Evolutionary conservation across 768 basidiomycete genomes (phyloP).

Genomic region (Hygrocybe coccinea): DNA sequence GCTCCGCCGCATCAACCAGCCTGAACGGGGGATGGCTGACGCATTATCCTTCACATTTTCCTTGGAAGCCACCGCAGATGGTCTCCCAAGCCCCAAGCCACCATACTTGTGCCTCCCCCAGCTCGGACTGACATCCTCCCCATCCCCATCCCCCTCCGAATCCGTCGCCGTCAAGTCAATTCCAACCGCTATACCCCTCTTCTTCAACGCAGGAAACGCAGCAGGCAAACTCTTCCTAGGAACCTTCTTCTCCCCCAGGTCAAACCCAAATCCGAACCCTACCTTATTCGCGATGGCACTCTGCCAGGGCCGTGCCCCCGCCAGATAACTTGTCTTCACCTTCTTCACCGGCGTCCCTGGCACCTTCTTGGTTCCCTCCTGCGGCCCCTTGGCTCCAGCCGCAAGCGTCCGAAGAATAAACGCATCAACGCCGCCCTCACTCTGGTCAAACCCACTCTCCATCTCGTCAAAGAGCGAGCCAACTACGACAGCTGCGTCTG

Average conservation of each 20-base stretch:
- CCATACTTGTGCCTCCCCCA: slow-evolving; percentile 45
- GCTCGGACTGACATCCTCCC: slow-evolving; percentile 67
- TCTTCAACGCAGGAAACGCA: slow-evolving; percentile 49
- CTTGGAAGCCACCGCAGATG: slow-evolving; percentile 29
- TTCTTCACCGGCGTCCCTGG: slow-evolving; percentile 84
- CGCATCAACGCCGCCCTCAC: slow-evolving; percentile 36
- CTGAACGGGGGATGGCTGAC: slow-evolving; percentile 40
- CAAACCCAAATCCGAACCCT: slow-evolving; percentile 41
- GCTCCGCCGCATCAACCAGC: slow-evolving; percentile 69
- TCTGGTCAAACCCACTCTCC: slow-evolving; percentile 17
- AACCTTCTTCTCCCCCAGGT: slow-evolving; percentile 44
- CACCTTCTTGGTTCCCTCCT: slow-evolving; percentile 47
- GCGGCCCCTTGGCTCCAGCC: slow-evolving; percentile 42
- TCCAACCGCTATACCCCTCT: slow-evolving; percentile 19
- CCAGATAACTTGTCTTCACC: slow-evolving; percentile 53
- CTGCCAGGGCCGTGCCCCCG: slow-evolving; percentile 68
- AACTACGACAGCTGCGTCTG: slow-evolving; percentile 39
- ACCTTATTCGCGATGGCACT: slow-evolving; percentile 72
- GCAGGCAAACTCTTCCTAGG: slow-evolving; percentile 74
- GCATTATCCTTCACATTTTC: slow-evolving; percentile 18
- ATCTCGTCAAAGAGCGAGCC: slow-evolving; percentile 39
- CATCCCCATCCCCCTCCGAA: slow-evolving; percentile 56
- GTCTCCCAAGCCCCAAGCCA: slow-evolving; percentile 64
- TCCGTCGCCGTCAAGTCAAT: slow-evolving; percentile 33
- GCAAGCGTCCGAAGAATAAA: slow-evolving; percentile 70